phyloP scores from a whole-genome alignment of 495 filamentous ascomycete species.

The Penicillium arizonense region DNA sequence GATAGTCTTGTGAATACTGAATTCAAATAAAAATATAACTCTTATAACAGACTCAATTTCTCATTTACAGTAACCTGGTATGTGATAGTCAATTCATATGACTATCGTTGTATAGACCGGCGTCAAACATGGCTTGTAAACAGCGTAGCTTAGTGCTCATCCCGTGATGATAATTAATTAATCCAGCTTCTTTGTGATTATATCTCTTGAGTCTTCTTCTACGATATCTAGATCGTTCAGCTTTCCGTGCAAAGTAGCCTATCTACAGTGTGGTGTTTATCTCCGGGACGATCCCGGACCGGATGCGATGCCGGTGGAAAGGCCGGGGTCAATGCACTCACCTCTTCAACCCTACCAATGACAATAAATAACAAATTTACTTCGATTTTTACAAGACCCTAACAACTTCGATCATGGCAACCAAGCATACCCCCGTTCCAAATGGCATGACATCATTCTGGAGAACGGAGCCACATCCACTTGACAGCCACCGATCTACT shows the following conservation, averaged over 20 bases:
- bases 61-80: too few relatives aligned
- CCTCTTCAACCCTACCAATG: not conserved
- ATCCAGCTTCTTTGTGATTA: not conserved
- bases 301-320: not conserved
- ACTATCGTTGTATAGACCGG: too few relatives aligned
- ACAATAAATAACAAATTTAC: not conserved
- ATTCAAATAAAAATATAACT: too few relatives aligned
- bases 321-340: not conserved
- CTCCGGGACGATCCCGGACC: not conserved
- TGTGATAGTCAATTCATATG: too few relatives aligned
- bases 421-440: slow-evolving; percentile 28
- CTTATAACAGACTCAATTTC: too few relatives aligned
- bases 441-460: slow-evolving; percentile 71
- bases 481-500: slow-evolving; percentile 63
- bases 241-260: not conserved
- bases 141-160: too few relatives aligned
- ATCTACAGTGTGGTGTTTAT: too few relatives aligned
- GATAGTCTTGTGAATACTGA: not conserved
- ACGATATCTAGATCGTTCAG: not conserved
- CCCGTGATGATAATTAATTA: too few relatives aligned
- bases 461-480: slow-evolving; percentile 55
- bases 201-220: not conserved
- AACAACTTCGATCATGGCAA: slow-evolving; percentile 1
- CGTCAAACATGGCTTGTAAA: too few relatives aligned
- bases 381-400: not conserved